Evolutionary conservation across 371 early-diverging fungal genomes (phyloP), one percentile per base, ranked within the genome.

Genomic region (Dichotomocladium elegans): DNA sequence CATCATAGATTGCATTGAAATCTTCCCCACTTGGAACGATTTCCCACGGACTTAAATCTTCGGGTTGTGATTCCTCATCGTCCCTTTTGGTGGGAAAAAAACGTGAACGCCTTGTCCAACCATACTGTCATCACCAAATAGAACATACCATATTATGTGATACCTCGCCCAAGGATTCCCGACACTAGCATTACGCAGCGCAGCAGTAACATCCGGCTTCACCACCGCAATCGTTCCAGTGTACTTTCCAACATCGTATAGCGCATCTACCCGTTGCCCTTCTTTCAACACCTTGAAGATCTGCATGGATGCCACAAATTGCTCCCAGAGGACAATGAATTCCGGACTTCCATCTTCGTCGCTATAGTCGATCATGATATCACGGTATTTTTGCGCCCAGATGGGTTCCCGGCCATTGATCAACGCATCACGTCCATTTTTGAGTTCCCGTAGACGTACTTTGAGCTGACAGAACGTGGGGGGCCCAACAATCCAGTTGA

Each of bases 291-390:
- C 52, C 4, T 45, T 47, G 19, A 72, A 70, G 5, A 77, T 62
- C 15, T 67, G 63, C 76, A 86, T 70, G 2, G 85, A 82, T 9
- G 80, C 72, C 33, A 77, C 64, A 56, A 87, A 89, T 0, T 82
- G 70, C 15, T 79, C 71, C 57, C 80, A 86, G 12, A 87, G 71
- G 0, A 89, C 75, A 41, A 88, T 57, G 51, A 89, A 89, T 53
- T 89, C 90, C 0, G 87, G 88, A 14, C 76, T 72, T 12, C 81
- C 85, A 28, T 86, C 88, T 44, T 82, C 80, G 51, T 89, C 90
- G 41, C 78, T 80, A 55, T 82, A 89, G 52, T 87, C 87, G 50
- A 89, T 70, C 6, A 74, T 72, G 19, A 83, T 71, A 17, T 69
- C 79, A 15, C 64, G 63, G 4, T 65, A 56, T 2, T 66, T 54